Conservation (phyloP, 169 alveolate genomes). For the Eimeria tenella region DNA sequence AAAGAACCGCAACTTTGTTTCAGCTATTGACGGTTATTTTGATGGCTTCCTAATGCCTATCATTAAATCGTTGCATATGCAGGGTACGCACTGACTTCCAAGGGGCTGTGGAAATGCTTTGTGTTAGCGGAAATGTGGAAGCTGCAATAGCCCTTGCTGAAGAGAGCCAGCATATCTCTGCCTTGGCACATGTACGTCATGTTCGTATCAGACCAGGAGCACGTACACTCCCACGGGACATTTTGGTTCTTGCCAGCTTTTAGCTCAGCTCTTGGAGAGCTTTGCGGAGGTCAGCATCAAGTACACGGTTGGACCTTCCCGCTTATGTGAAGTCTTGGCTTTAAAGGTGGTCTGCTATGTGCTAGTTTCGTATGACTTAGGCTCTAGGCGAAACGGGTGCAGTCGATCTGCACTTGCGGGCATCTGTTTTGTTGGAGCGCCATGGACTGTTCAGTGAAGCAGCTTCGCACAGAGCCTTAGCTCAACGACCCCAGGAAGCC, state of each 20-base stretch:
- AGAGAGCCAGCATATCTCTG: conserved; percentile 8
- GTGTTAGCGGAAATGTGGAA: conserved; percentile 10
- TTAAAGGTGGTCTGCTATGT: no score
- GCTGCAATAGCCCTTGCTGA: conserved; percentile 16
- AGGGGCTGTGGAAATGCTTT: conserved; percentile 55
- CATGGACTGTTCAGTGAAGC: not conserved
- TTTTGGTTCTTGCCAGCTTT: no score
- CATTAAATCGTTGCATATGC: not conserved
- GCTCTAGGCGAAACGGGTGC: not conserved
- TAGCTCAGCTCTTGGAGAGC: no score
- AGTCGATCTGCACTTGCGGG: conserved; percentile 13
- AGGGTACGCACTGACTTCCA: conserved; percentile 22
- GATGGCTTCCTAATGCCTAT: not conserved
- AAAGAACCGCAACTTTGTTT: no score
- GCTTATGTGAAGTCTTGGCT: no score
- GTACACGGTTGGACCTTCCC: no score
- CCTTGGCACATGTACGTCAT: conserved; percentile 17
- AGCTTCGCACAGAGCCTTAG: conserved; percentile 20
- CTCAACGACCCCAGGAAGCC: conserved; percentile 6
- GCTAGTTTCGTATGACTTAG: not conserved
- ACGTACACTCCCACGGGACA: not conserved
- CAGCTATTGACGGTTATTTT: no score
- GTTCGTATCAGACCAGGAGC: not conserved
- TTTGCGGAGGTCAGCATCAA: no score
- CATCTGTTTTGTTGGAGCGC: not conserved